phyloP scores from a whole-genome alignment of 2,329 filamentous ascomycete species.

The Byssoonygena ceratinophila region DNA sequence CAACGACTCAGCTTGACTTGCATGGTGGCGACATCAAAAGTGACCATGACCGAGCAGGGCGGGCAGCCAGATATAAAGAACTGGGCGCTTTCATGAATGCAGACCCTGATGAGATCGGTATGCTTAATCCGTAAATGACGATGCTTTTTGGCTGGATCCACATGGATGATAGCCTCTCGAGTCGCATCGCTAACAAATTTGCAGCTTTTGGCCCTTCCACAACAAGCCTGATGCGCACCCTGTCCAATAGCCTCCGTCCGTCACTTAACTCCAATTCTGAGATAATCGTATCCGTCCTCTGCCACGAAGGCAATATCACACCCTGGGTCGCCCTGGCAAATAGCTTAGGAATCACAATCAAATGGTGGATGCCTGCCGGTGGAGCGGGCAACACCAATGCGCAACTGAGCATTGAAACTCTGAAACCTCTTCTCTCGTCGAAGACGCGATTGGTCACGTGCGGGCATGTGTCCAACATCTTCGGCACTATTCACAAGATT shows the following conservation, averaged over 20 bases:
- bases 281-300: slow-evolving; percentile 6
- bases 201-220: slow-evolving; percentile 53
- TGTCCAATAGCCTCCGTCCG: slow-evolving; percentile 2
- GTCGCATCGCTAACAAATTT: background rate
- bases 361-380: slow-evolving; percentile 8
- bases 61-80: slow-evolving; percentile 6
- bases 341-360: slow-evolving; percentile 4
- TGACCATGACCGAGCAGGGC: slow-evolving; percentile 1
- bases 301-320: slow-evolving; percentile 8
- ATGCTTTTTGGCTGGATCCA: background rate
- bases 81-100: slow-evolving; percentile 8
- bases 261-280: slow-evolving; percentile 7
- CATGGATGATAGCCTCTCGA: no score
- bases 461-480: slow-evolving; percentile 10
- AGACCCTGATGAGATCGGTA: slow-evolving; percentile 8
- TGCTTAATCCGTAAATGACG: background rate
- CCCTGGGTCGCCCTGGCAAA: slow-evolving; percentile 4
- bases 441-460: slow-evolving; percentile 6
- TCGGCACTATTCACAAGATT: slow-evolving; percentile 6
- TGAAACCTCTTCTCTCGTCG: slow-evolving; percentile 3
- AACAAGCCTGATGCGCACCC: slow-evolving; percentile 60
- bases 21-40: slow-evolving; percentile 7
- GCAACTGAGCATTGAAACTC: background rate
- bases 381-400: slow-evolving; percentile 3
- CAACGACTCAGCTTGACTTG: slow-evolving; percentile 5